Evolutionary conservation across 2,329 filamentous ascomycete genomes (phyloP).

Genomic region (Nothomitra cinnamomea): DNA sequence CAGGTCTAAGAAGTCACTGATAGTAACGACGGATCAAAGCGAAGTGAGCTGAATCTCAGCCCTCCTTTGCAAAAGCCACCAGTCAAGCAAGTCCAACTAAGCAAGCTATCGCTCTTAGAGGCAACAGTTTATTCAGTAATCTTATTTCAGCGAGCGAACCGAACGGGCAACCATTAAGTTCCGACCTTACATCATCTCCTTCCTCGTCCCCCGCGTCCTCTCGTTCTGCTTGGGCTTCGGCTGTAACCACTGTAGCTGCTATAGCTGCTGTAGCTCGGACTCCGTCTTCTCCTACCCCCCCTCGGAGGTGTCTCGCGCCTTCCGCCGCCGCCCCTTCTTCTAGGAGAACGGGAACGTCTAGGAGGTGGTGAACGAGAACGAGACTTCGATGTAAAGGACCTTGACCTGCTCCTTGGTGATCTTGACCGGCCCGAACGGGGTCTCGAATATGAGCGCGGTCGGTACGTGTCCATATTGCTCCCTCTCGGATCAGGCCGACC

Average conservation of each 20-base stretch:
- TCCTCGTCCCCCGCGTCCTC: background rate
- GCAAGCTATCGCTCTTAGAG: too few relatives aligned
- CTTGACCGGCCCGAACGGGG: constrained; percentile 19
- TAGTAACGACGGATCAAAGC: too few relatives aligned
- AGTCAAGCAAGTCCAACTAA: too few relatives aligned
- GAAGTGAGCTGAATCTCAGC: too few relatives aligned
- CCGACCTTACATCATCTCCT: background rate
- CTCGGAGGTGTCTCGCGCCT: constrained; percentile 18
- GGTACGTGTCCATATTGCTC: constrained; percentile 36
- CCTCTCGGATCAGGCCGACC: constrained; percentile 17
- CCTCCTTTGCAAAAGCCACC: too few relatives aligned
- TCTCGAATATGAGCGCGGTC: constrained; percentile 38
- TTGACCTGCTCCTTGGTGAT: constrained; percentile 29
- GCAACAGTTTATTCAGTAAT: too few relatives aligned
- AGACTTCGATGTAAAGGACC: constrained; percentile 32
- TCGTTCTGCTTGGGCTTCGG: constrained; percentile 18
- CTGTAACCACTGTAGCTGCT: constrained; percentile 35
- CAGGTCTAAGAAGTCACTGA: too few relatives aligned
- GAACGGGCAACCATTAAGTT: too few relatives aligned
- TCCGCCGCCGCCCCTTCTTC: constrained; percentile 20
- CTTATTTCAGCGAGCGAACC: too few relatives aligned
- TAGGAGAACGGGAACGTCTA: constrained; percentile 7
- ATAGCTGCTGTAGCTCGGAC: constrained; percentile 46
- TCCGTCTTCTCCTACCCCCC: constrained; percentile 31
- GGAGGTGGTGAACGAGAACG: constrained; percentile 26